Base-by-base conservation (phyloP, 306 rosid species). In the Malus sylvestris region DNA sequence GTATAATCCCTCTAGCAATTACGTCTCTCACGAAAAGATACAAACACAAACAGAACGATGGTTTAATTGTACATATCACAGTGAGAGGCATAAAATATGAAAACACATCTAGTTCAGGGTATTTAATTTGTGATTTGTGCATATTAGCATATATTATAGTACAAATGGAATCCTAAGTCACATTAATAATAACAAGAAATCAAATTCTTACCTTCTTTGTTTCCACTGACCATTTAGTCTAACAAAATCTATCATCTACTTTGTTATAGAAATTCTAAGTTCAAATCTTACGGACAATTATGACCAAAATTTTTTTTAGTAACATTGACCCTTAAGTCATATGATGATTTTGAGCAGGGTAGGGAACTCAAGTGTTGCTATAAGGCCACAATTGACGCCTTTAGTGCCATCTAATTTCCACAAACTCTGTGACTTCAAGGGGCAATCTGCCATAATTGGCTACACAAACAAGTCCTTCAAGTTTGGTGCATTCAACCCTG, bases 401-500 rank as follows among this genome's bases (percentile, higher is more conserved):
- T 95, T 65, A 92, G 97, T 57, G 97, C 97, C 40, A 3, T 73
- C 89, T 5, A 82, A 78, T 73, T 92, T 90, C 88, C 97, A 95
- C 67, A 86, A 81, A 19, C 88, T 81, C 67, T 87, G 97, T 66
- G 96, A 95, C 60, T 95, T 95, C 80, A 95, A 95, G 78, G 99
- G 99, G 13, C 97, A 97, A 46, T 89, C 97, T 70, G 96, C 93
- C 65, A 88, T 92, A 51, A 88, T 95, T 44, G 97, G 99, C 44
- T 90, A 92, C 84, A 88, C 96, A 76, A 73, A 86, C 88, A 83
- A 90, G 76, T 80, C 87, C 69, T 90, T 95, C 87, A 95, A 95
- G 86, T 95, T 95, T 82, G 97, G 97, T 46, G 99, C 97, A 65
- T 92, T 95, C 73, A 95, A 82, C 62, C 97, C 99, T 15, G 97